A percentile compares a stretch with the other conserved stretches of the same genome.
phyloP scores from a whole-genome alignment of 2,329 filamentous ascomycete species.

The Phyllosticta paracitricarpa region DNA sequence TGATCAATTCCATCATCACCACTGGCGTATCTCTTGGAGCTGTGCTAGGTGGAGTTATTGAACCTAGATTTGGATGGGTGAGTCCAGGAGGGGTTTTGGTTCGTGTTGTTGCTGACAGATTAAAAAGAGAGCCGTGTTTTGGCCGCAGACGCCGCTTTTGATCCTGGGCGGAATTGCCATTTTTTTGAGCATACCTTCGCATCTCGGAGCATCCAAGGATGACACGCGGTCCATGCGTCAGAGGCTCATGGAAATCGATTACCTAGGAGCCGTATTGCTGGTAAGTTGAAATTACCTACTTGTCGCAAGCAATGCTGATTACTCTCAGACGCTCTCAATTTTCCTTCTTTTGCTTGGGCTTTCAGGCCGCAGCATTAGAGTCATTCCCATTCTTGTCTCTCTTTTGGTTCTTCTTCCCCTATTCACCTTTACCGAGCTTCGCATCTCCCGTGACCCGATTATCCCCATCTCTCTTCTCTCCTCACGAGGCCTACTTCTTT shows the following conservation, averaged over 20 bases:
- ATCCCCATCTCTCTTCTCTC: slow-evolving; percentile 62
- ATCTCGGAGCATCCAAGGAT: slow-evolving; percentile 26
- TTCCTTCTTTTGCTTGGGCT: slow-evolving; percentile 64
- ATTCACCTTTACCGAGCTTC: slow-evolving; percentile 54
- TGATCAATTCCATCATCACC: slow-evolving; percentile 65
- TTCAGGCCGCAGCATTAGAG: slow-evolving; percentile 51
- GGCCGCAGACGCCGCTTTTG: slow-evolving; percentile 57
- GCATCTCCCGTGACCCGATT: slow-evolving; percentile 57
- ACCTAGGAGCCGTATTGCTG: slow-evolving; percentile 55
- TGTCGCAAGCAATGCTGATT: background rate
- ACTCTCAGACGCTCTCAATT: slow-evolving; percentile 50
- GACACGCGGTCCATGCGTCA: slow-evolving; percentile 30
- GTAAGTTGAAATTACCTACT: slow-evolving; percentile 24
- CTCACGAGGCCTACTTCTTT: slow-evolving; percentile 60
- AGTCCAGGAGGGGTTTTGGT: slow-evolving; percentile 16
- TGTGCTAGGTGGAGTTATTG: slow-evolving; percentile 56
- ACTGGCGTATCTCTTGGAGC: slow-evolving; percentile 62
- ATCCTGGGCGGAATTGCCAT: slow-evolving; percentile 52
- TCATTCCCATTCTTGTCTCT: slow-evolving; percentile 52
- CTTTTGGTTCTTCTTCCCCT: slow-evolving; percentile 44
- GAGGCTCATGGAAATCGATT: slow-evolving; percentile 62
- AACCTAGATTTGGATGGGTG: slow-evolving; percentile 61
- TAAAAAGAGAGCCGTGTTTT: slow-evolving; percentile 62
- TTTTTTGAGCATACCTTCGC: slow-evolving; percentile 54
- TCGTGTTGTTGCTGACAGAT: background rate